Evolutionary conservation across 371 early-diverging fungal species (phyloP).

Genomic region (Apophysomyces sp.): DNA sequence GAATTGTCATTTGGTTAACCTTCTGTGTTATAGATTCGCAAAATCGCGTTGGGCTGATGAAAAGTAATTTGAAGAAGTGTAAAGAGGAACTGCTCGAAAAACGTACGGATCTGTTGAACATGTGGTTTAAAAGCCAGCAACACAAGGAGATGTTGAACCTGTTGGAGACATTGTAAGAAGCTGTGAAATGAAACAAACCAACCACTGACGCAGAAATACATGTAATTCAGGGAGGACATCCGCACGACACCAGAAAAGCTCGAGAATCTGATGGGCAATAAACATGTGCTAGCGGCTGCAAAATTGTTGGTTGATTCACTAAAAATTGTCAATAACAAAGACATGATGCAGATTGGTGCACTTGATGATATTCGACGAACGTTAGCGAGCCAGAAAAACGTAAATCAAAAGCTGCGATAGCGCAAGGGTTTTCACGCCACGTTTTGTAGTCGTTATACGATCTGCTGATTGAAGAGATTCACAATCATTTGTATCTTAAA

Average conservation of each 20-base stretch:
- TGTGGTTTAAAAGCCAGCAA: conserved; percentile 80
- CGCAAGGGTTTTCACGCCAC: not conserved
- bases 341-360: conserved; percentile 85
- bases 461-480: conserved; percentile 85
- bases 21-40: conserved; percentile 66
- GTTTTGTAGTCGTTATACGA: conserved; percentile 67
- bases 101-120: conserved; percentile 72
- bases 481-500: conserved; percentile 91
- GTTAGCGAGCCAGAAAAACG: conserved; percentile 69
- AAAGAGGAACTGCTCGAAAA: conserved; percentile 71
- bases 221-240: conserved; percentile 71
- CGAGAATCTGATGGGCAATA: conserved; percentile 70
- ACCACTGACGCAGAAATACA: not conserved
- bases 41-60: conserved; percentile 66
- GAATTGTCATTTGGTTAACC: too few species aligned
- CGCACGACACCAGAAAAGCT: conserved; percentile 78
- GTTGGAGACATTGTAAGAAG: conserved; percentile 68
- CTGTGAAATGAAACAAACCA: not conserved
- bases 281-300: conserved; percentile 82
- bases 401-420: conserved; percentile 17
- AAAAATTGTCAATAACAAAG: conserved; percentile 67
- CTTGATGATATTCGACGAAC: conserved; percentile 74
- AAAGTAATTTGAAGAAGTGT: conserved; percentile 63
- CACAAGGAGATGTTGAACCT: conserved; percentile 83
- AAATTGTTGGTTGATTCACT: conserved; percentile 68